Evolutionary conservation across 495 filamentous ascomycete species (phyloP).

Genomic region (Xylaria acuta): DNA sequence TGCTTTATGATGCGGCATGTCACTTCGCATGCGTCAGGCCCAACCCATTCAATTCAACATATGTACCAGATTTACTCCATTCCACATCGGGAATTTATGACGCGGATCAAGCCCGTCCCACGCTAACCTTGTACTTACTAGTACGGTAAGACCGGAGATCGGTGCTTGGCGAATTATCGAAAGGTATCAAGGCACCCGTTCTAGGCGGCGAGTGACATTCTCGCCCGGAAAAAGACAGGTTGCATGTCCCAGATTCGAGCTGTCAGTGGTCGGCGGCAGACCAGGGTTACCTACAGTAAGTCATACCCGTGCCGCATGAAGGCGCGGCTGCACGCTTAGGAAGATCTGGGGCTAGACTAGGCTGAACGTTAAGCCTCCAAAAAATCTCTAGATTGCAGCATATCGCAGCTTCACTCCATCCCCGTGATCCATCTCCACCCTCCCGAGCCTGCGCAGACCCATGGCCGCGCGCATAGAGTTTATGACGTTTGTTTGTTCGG

Average conservation of each 20-base stretch:
- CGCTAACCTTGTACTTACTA: background rate
- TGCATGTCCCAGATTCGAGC: background rate
- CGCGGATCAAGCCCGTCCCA: background rate
- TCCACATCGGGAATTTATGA: background rate
- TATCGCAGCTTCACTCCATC: conserved; percentile 21
- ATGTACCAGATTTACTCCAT: background rate
- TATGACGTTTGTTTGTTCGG: conserved; percentile 17
- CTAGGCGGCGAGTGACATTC: background rate
- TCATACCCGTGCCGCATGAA: background rate
- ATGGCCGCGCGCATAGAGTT: background rate
- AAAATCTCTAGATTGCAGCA: conserved; percentile 17
- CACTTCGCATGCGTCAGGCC: too few relatives aligned
- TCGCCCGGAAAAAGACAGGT: background rate
- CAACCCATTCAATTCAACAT: too few relatives aligned
- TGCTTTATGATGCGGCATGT: too few relatives aligned
- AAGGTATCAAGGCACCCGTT: background rate
- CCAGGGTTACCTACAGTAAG: too few relatives aligned
- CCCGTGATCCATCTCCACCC: background rate
- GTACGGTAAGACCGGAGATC: background rate
- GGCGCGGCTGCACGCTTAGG: conserved; percentile 11
- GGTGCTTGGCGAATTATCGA: background rate
- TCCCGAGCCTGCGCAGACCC: background rate
- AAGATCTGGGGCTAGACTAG: background rate
- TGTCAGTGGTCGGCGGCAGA: background rate
- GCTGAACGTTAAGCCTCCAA: conserved; percentile 26